A percentile compares a stretch with the other conserved stretches of the same genome.
phyloP scores from a whole-genome alignment of 164 flowering plant species.

The Dillenia suffruticosa region DNA sequence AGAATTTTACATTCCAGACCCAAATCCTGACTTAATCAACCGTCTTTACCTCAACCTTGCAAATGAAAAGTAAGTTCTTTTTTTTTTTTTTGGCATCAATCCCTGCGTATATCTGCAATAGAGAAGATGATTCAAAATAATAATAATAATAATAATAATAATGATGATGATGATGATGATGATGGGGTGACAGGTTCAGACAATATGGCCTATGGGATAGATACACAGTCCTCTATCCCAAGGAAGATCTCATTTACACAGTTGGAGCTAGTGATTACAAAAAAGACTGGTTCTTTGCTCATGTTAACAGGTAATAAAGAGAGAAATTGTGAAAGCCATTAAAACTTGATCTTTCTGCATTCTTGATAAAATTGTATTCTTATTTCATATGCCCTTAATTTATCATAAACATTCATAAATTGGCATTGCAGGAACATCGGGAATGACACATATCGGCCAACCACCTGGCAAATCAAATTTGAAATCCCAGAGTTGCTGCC shows the following conservation, averaged over 20 bases:
- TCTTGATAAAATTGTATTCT: too few species aligned
- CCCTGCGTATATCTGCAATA: too few species aligned
- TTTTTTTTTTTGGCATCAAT: background rate
- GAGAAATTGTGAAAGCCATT: too few species aligned
- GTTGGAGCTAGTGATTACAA: conserved; percentile 28
- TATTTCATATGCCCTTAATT: background rate
- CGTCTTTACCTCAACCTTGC: conserved; percentile 15
- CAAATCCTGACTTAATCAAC: conserved; percentile 34
- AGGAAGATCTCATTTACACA: conserved; percentile 35
- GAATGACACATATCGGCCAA: conserved; percentile 15
- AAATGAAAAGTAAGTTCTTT: conserved; percentile 28
- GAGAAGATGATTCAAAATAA: too few species aligned
- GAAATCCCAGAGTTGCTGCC: background rate
- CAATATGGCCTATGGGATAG: conserved; percentile 69
- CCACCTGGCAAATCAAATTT: conserved; percentile 51
- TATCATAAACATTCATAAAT: background rate
- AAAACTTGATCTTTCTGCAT: too few species aligned
- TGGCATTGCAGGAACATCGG: conserved; percentile 25
- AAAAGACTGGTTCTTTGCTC: conserved; percentile 66
- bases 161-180: too few species aligned
- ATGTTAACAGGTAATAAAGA: conserved; percentile 43
- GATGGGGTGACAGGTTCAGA: conserved; percentile 36
- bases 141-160: too few species aligned
- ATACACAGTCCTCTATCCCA: conserved; percentile 41
- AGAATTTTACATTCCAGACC: conserved; percentile 53